Base-by-base conservation (phyloP, 2,329 filamentous ascomycete species). In the Stemphylium vesicarium region DNA sequence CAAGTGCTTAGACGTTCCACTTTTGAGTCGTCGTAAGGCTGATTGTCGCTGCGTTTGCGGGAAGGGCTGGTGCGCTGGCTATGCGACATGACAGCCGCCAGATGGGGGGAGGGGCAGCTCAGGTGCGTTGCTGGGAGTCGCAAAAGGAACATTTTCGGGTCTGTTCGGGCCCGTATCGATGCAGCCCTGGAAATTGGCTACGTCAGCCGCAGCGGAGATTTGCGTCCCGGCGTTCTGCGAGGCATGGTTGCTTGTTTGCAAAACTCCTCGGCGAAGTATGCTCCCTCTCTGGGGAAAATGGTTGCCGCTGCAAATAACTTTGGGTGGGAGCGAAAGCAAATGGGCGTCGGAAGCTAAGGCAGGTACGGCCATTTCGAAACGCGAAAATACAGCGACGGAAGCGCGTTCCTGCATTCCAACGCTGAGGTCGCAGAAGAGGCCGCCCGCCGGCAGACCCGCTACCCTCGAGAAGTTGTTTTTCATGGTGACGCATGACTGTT, bases 41-140 rank as follows among this genome's bases (percentile, higher is more conserved):
- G 56, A 44, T 46, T 47, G 47, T 39, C 36, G 52, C 46, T 49
- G 56, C 44, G 33, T 41, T 35, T 38, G 40, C 56, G 48, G 53
- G 43, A 53, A 56, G 39, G 52, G 52, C 56, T 56, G 50, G 53
- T 16, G 36, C 38, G 33, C 20, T 32, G 26, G 48, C 43, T 53
- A 36, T 50, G 51, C 45, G 32, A 53, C 48, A 31, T 41, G 20
- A 40, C 31, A 43, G 12, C 39, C 26, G 47, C 35, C 47, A 50
- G 47, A 31, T 36, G 10, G 13, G 36, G 20, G 4, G 36, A 4
- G 4, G 20, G n/a, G 31, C 13, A 26, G 29, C 37, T 16, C n/a
- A 15, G 29, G 44, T n/a, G 29, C 22, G 26, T 20, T 39, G 29
- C 20, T 33, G 44, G 42, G 37, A 44, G 42, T 45, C n/a, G 15